These are phyloP conservation scores for Clavariopsis aquatica DNA, from an alignment of 495 filamentous ascomycete genomes.

Conservation along the genomic window DNA sequence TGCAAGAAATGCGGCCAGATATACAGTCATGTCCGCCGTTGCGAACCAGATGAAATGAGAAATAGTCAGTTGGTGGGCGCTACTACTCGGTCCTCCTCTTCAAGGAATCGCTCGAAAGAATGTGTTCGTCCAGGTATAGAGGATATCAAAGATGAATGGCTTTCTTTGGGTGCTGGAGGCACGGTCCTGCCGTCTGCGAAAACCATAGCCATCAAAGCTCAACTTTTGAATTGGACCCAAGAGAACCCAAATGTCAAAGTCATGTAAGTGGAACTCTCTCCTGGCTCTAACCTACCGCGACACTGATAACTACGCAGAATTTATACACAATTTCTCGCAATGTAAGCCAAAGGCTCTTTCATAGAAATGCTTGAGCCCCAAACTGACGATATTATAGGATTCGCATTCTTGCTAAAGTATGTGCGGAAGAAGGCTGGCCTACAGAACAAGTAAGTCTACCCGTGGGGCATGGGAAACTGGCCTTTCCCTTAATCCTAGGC, in stretches of 20 bases:
- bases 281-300: too few relatives aligned
- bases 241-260: conserved; percentile 44
- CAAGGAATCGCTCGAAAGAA: too few relatives aligned
- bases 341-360: conserved; percentile 14
- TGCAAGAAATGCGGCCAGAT: conserved; percentile 20
- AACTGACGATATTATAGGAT: conserved; percentile 25
- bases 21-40: conserved; percentile 12
- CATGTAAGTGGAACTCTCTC: too few relatives aligned
- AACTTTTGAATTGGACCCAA: conserved; percentile 44
- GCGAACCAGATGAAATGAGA: conserved; percentile 9
- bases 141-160: conserved; percentile 40
- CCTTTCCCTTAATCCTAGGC: too few relatives aligned
- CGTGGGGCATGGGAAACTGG: too few relatives aligned
- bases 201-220: conserved; percentile 44
- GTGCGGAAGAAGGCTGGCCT: conserved; percentile 39
- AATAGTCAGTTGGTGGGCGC: too few relatives aligned
- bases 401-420: conserved; percentile 41
- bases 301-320: too few relatives aligned
- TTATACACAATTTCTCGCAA: conserved; percentile 45
- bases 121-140: conserved; percentile 13
- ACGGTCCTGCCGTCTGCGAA: conserved; percentile 44
- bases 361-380: background rate
- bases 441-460: conserved; percentile 21
- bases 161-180: conserved; percentile 36
- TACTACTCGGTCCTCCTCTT: too few relatives aligned